Percentiles rank a stretch among this genome's conserved stretches.
Evolutionary conservation across 2,329 filamentous ascomycete species (phyloP).

Genomic region (Alternaria sp.): DNA sequence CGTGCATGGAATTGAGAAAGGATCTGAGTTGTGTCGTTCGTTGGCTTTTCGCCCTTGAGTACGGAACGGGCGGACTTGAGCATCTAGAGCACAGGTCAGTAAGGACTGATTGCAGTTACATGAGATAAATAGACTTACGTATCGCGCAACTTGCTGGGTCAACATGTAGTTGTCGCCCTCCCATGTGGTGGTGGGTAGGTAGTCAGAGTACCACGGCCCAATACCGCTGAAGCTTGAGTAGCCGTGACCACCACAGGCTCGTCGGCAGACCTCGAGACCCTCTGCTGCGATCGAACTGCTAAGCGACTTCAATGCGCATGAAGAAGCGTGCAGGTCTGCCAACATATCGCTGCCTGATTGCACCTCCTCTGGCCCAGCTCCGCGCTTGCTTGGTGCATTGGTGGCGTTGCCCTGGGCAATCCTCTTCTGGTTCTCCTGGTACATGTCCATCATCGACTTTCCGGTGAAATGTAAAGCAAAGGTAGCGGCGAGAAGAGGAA

Average conservation of each 20-base stretch:
- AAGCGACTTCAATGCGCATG: slow-evolving; percentile 76
- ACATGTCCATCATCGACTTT: slow-evolving; percentile 75
- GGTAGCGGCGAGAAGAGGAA: slow-evolving; percentile 74
- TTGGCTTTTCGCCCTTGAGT: slow-evolving; percentile 66
- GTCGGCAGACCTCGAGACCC: slow-evolving; percentile 75
- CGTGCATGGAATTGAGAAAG: slow-evolving; percentile 69
- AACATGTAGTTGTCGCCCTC: slow-evolving; percentile 86
- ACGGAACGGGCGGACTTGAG: slow-evolving; percentile 77
- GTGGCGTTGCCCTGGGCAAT: slow-evolving; percentile 59
- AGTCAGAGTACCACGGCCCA: slow-evolving; percentile 75
- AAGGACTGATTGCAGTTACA: background rate
- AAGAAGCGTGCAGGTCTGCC: slow-evolving; percentile 77
- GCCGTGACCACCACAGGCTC: slow-evolving; percentile 78
- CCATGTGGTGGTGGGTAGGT: slow-evolving; percentile 74
- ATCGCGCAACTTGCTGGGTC: slow-evolving; percentile 78
- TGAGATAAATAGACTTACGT: slow-evolving; percentile 53
- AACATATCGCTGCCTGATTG: slow-evolving; percentile 70
- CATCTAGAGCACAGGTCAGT: slow-evolving; percentile 52
- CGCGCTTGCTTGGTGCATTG: slow-evolving; percentile 50
- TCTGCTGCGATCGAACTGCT: slow-evolving; percentile 75
- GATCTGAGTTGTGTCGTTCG: slow-evolving; percentile 73
- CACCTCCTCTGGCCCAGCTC: slow-evolving; percentile 71
- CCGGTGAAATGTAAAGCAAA: slow-evolving; percentile 83
- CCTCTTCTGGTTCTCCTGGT: slow-evolving; percentile 73
- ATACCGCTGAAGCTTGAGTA: slow-evolving; percentile 80